Evolutionary conservation across 306 rosid species (phyloP).

Genomic region (Castanea sativa): DNA sequence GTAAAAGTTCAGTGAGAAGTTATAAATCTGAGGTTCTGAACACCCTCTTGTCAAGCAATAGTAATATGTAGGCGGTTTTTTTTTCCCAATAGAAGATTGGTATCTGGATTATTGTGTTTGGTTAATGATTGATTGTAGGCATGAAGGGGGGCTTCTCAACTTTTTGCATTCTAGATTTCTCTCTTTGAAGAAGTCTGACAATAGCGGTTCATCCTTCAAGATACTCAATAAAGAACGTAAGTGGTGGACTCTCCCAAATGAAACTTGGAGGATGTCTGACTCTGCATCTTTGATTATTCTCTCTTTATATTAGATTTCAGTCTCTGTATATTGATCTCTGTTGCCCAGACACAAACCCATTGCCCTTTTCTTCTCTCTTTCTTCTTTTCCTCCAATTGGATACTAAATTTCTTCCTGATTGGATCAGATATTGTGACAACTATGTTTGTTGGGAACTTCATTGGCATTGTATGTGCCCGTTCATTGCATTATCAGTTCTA

Average conservation of each 20-base stretch:
- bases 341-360: neutral
- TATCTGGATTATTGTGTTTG: conserved; percentile 13
- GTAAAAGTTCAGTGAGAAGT: neutral
- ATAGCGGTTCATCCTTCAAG: conserved; percentile 43
- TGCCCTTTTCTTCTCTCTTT: neutral
- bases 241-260: conserved; percentile 17
- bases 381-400: conserved; percentile 3
- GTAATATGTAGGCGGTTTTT: neutral
- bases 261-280: conserved; percentile 4
- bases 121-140: conserved; percentile 52
- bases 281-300: conserved; percentile 7
- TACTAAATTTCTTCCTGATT: conserved; percentile 19
- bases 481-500: conserved; percentile 95
- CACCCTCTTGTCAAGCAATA: neutral
- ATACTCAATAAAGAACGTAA: conserved; percentile 68
- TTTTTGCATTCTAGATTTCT: conserved; percentile 63
- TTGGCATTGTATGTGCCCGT: conserved; percentile 87
- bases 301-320: neutral
- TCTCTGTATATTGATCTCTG: neutral
- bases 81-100: neutral
- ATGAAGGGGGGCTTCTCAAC: conserved; percentile 84
- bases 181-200: conserved; percentile 38
- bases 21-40: neutral
- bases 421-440: conserved; percentile 81
- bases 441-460: conserved; percentile 90